phyloP scores from a whole-genome alignment of 345 rosid genomes.

The Corchorus capsularis region DNA sequence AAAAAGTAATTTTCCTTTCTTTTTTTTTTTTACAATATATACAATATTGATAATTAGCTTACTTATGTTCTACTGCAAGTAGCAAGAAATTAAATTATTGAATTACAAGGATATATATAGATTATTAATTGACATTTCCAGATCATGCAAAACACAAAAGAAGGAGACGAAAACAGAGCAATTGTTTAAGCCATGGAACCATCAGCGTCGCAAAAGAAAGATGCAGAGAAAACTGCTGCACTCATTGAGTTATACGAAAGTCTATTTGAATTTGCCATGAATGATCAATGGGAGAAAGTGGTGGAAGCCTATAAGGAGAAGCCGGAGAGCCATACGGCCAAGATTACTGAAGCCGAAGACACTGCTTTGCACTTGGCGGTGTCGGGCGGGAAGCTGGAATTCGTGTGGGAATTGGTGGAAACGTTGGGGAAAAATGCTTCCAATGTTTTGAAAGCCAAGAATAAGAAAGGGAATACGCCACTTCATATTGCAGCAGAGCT shows the following conservation, averaged over 20 bases:
- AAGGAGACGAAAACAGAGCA: slow-evolving; percentile 6
- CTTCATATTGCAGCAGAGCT: slow-evolving; percentile 29
- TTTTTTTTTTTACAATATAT: no score
- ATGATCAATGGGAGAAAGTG: slow-evolving; percentile 23
- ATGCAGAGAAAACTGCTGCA: no score
- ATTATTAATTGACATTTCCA: no score
- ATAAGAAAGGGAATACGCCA: slow-evolving; percentile 28
- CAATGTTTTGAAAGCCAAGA: slow-evolving; percentile 7
- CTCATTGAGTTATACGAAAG: no score
- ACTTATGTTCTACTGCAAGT: no score
- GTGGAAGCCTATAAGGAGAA: slow-evolving; percentile 9
- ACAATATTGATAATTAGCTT: no score
- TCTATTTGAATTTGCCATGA: slow-evolving; percentile 24
- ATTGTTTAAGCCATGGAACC: no score
- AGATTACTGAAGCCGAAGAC: slow-evolving; percentile 22
- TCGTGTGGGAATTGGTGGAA: slow-evolving; percentile 12
- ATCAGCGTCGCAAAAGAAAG: no score
- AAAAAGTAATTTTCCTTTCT: no score
- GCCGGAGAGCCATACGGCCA: not conserved
- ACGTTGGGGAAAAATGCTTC: not conserved
- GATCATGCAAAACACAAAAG: no score
- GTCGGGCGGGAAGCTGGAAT: not conserved
- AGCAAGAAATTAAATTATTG: no score
- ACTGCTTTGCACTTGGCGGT: slow-evolving; percentile 33
- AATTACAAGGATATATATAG: no score